These are phyloP conservation scores for Coniochaeta sp. DNA, from an alignment of 2,329 filamentous ascomycete genomes.

Conservation along the genomic window DNA sequence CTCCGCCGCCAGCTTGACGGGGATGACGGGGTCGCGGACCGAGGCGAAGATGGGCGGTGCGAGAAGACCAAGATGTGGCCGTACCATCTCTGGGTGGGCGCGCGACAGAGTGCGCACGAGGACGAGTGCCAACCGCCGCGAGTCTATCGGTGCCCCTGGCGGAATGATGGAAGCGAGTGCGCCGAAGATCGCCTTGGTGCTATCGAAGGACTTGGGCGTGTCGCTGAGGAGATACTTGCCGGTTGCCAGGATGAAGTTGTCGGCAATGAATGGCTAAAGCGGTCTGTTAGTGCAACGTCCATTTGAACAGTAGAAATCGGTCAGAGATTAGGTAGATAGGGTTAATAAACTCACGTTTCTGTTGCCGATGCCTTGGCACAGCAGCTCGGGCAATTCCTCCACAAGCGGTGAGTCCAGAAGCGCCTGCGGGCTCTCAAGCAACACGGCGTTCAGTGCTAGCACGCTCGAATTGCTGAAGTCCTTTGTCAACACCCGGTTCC, in stretches of 20 bases:
- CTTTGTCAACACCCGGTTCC: slow-evolving; percentile 70
- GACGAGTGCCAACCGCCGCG: slow-evolving; percentile 77
- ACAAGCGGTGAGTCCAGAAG: slow-evolving; percentile 59
- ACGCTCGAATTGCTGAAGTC: slow-evolving; percentile 73
- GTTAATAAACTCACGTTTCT: slow-evolving; percentile 57
- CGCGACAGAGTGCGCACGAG: slow-evolving; percentile 80
- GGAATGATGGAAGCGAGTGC: slow-evolving; percentile 67
- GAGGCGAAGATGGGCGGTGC: slow-evolving; percentile 79
- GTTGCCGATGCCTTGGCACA: slow-evolving; percentile 72
- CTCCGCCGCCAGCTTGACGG: slow-evolving; percentile 90
- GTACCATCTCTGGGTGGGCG: slow-evolving; percentile 69
- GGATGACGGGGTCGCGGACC: slow-evolving; percentile 86
- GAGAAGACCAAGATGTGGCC: slow-evolving; percentile 74
- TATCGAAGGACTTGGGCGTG: slow-evolving; percentile 64
- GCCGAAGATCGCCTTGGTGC: slow-evolving; percentile 72
- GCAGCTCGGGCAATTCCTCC: slow-evolving; percentile 67
- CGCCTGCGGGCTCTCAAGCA: slow-evolving; percentile 69
- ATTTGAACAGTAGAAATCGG: neutral
- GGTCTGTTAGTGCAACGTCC: slow-evolving; percentile 10
- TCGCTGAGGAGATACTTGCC: slow-evolving; percentile 81
- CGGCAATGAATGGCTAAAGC: slow-evolving; percentile 67
- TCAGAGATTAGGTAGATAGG: neutral
- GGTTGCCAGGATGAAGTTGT: slow-evolving; percentile 82
- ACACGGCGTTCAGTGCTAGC: slow-evolving; percentile 79
- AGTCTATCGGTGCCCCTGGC: slow-evolving; percentile 73